phyloP scores from a whole-genome alignment of 257 asterid genomes.

The Solanum paucissectum region DNA sequence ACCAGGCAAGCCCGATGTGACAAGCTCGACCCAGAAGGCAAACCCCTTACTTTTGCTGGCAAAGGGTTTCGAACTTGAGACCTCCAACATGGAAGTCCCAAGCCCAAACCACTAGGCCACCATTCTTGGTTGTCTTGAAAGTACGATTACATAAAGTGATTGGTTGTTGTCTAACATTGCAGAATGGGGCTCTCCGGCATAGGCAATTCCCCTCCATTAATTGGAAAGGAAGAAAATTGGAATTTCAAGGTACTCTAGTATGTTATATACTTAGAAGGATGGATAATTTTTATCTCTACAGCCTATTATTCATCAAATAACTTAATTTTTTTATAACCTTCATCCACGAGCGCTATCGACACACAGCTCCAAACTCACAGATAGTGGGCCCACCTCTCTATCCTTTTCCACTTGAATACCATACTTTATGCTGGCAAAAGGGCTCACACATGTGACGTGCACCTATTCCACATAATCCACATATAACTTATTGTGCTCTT shows the following conservation, averaged over 20 bases:
- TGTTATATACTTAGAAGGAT: neutral
- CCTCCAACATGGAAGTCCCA: no score
- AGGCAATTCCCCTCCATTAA: neutral
- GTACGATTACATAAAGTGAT: neutral
- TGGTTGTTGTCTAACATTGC: neutral
- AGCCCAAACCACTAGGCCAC: no score
- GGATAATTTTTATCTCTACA: neutral
- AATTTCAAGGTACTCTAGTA: neutral
- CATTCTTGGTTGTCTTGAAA: neutral
- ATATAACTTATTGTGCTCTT: neutral
- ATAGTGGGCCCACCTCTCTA: neutral
- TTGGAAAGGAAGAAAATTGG: neutral
- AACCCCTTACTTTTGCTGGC: no score
- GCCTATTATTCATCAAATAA: neutral
- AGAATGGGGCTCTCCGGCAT: neutral
- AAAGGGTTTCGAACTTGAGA: no score
- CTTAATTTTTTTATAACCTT: neutral
- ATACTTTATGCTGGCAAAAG: neutral
- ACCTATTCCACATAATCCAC: neutral
- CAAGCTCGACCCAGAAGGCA: no score
- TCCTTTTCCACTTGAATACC: neutral
- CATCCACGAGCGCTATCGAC: neutral
- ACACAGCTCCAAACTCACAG: neutral
- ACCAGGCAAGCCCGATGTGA: no score
- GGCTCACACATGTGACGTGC: neutral